Conservation (phyloP, 2,329 filamentous ascomycete genomes). For the Chrysoporthe puriensis region DNA sequence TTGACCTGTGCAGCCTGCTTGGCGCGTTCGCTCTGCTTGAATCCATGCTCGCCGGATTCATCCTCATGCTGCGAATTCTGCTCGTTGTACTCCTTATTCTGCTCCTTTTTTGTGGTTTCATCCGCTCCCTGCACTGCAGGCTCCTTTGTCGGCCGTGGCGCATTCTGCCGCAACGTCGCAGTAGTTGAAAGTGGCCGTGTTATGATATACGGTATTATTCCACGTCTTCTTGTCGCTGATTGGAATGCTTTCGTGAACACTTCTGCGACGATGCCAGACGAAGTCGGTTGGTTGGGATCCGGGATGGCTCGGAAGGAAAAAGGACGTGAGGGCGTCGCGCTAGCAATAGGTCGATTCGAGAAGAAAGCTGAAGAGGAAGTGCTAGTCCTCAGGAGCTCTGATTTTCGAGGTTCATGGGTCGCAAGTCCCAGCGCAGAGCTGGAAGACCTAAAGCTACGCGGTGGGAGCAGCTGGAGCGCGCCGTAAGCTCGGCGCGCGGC, state of each 20-base stretch:
- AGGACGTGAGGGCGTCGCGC: background rate
- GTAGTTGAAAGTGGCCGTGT: conserved; percentile 36
- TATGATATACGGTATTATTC: conserved; percentile 27
- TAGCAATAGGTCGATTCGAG: background rate
- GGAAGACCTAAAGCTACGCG: conserved; percentile 43
- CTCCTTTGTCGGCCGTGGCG: conserved; percentile 25
- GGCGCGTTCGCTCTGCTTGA: conserved; percentile 76
- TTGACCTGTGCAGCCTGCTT: conserved; percentile 87
- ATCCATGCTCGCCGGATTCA: conserved; percentile 38
- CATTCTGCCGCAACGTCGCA: conserved; percentile 29
- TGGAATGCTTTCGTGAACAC: conserved; percentile 24
- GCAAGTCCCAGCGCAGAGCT: conserved; percentile 22
- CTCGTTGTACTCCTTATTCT: conserved; percentile 20
- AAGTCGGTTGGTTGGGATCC: background rate
- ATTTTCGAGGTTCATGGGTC: background rate
- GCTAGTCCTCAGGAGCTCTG: conserved; percentile 29
- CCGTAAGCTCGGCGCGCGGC: conserved; percentile 45
- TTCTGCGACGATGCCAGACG: conserved; percentile 15
- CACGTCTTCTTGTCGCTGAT: conserved; percentile 26
- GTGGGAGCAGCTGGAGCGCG: conserved; percentile 47
- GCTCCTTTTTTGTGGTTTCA: background rate
- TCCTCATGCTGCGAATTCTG: conserved; percentile 32
- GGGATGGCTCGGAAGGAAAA: conserved; percentile 16
- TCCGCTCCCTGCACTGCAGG: conserved; percentile 23
- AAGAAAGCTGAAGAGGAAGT: background rate